Evolutionary conservation across 2,329 filamentous ascomycete species (phyloP), one percentile per base, ranked within the genome.

Genomic region (Microsporum ferrugineum): DNA sequence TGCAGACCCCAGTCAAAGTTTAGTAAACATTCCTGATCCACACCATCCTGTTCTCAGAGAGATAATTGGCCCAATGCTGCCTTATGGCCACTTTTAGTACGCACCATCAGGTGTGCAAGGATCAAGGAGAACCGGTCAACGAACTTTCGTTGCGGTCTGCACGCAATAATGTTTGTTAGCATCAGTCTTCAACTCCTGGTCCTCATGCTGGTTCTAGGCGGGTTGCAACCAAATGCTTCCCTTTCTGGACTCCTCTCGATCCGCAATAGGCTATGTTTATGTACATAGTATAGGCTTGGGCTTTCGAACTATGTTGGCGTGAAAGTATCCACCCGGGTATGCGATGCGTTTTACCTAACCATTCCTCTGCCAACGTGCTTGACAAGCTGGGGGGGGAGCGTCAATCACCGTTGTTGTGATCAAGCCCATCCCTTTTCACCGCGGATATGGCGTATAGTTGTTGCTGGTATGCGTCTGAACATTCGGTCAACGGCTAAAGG

Each of bases 11-110:
- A 31, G 49, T 55, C 49, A 23, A 36, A 7, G 49, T 55, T 55
- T 55, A 55, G 49, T 55, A 55, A 55, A 55, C 49, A 55, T 55
- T 55, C 33, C 7, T 17, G 49, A 55, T 23, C 49, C 49, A 55
- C 49, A 34, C 49, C 49, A 38, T 55, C 49, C 49, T 36, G 29
- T 55, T 34, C 33, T n/a, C 49, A 38, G n/a, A 7, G 31, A 31
- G 49, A 55, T 55, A 55, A 55, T 55, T 55, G 49, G 49, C 31
- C 31, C 14, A 14, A 23, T 2, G 49, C 17, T 36, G 49, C 49
- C 49, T 36, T 55, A 55, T n/a, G 33, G 49, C 49, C 49, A 36
- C 49, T 55, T 34, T 55, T 55, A 55, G 49, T 34, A 14, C 14
- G 31, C 31, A 55, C 49, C 33, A 17, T 55, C 49, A 55, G 49